Base-by-base conservation (phyloP, 305 asterid genomes). In the Solanum hybrid region DNA sequence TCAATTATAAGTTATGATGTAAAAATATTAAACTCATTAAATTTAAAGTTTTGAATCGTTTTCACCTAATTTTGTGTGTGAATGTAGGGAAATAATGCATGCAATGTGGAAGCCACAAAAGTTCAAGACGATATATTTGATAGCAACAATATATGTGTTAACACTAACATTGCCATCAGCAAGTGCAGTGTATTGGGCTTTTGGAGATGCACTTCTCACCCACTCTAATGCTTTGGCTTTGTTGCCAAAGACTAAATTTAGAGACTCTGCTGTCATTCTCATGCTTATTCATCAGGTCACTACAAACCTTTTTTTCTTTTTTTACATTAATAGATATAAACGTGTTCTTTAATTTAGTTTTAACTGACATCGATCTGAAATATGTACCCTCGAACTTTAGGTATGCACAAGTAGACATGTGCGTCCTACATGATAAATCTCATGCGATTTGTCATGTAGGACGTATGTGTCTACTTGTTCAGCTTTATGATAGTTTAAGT, bases 71-170 rank as follows among this genome's bases (percentile, higher is more conserved):
- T 64, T 64, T 64, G 26, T 82, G 42, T 69, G 79, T 87, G 61
- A 8, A 89, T 86, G 4, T 61, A 95, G 96, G 94, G 97, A 95
- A 86, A 95, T 95, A 91, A 95, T 95, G 97, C 97, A 95, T 89
- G 97, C 98, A 71, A 95, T 95, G 98, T 95, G 96, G 98, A 96
- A 96, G 92, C 98, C 98, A 78, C 96, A 94, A 86, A 96, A 95
- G 91, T 96, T 96, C 96, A 96, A 96, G 94, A 39, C 90, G 22
- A 94, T 95, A 89, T 96, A 96, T 90, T 93, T 96, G 95, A 5
- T 94, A 18, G 98, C 98, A 34, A 95, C 98, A 42, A 46, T 96
- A 14, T 96, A 96, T 90, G 98, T 96, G 85, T 86, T 96, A 28
- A 96, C 98, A 35, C 91, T 96, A 87, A 96, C 98, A 2, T 90